phyloP scores from a whole-genome alignment of 768 basidiomycete genomes.

The Cubamyces lactineus region DNA sequence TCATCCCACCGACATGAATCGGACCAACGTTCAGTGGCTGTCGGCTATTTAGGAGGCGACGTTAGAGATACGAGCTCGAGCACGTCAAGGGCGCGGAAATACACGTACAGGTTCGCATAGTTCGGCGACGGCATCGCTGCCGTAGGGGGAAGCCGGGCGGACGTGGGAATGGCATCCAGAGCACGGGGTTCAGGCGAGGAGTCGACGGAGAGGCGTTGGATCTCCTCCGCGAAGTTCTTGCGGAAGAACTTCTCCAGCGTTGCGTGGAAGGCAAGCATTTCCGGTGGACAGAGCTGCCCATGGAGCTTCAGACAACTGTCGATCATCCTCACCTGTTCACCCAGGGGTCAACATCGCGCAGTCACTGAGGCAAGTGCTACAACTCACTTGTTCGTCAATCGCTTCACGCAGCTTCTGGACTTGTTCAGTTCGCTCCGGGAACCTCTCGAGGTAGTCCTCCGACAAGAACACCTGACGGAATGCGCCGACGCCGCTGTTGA shows the following conservation, averaged over 20 bases:
- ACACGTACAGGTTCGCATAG: constrained; percentile 20
- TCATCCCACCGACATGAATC: constrained; percentile 21
- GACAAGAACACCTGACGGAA: constrained; percentile 81
- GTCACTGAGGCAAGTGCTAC: background rate
- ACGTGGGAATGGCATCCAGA: constrained; percentile 16
- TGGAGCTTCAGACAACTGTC: constrained; percentile 86
- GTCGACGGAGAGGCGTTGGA: constrained; percentile 69
- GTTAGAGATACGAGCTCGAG: background rate
- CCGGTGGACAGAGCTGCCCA: constrained; percentile 76
- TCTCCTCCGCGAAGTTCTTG: constrained; percentile 84
- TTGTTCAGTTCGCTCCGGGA: constrained; percentile 71
- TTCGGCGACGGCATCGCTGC: constrained; percentile 23
- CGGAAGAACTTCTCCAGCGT: constrained; percentile 85
- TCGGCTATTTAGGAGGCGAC: background rate
- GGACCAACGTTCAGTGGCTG: constrained; percentile 32
- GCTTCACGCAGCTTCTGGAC: constrained; percentile 73
- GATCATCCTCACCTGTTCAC: constrained; percentile 68
- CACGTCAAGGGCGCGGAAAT: background rate
- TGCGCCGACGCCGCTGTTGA: constrained; percentile 73
- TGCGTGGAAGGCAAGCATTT: constrained; percentile 92
- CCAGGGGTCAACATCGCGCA: background rate
- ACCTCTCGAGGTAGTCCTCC: constrained; percentile 62
- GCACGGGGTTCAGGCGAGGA: constrained; percentile 48
- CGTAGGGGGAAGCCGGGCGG: constrained; percentile 22
- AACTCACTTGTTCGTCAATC: constrained; percentile 80